These are phyloP conservation scores for Schoenoplectus tabernaemontani DNA, from an alignment of 202 grass and related monocot species.

Conservation along the genomic window DNA sequence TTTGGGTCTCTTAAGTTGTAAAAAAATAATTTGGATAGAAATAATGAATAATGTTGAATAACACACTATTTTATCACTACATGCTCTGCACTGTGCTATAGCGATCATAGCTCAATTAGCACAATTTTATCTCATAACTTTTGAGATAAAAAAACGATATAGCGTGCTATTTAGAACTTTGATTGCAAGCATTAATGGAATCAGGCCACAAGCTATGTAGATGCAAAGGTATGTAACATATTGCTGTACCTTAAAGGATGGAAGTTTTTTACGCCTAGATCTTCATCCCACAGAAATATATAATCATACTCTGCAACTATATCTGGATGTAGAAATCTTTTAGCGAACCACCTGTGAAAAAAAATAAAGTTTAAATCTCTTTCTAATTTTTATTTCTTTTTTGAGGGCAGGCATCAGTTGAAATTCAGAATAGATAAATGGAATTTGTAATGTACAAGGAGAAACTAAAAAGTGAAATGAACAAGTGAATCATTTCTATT, in stretches of 20 bases:
- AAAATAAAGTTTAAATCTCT: background rate
- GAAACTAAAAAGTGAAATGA: background rate
- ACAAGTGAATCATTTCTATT: background rate
- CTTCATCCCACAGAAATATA: constrained; percentile 93
- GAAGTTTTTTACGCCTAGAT: constrained; percentile 74
- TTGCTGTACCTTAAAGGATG: constrained; percentile 32
- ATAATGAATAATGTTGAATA: too few relatives aligned
- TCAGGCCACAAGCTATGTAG: background rate
- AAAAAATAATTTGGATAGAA: too few relatives aligned
- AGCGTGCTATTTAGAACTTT: too few relatives aligned
- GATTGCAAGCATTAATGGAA: background rate
- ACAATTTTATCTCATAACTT: too few relatives aligned
- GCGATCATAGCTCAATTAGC: too few relatives aligned
- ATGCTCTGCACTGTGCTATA: too few relatives aligned
- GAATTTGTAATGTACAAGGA: background rate
- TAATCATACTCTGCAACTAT: constrained; percentile 67
- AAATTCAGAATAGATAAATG: background rate
- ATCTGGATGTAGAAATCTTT: constrained; percentile 93
- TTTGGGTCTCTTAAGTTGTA: too few relatives aligned
- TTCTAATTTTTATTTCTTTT: too few relatives aligned
- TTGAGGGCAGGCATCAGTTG: background rate
- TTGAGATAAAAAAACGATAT: too few relatives aligned
- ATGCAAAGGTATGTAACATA: background rate
- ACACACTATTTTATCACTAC: too few relatives aligned
- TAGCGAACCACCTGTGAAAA: constrained; percentile 64